phyloP scores from a whole-genome alignment of 2,329 filamentous ascomycete species.

The Tricladium varicosporioides region DNA sequence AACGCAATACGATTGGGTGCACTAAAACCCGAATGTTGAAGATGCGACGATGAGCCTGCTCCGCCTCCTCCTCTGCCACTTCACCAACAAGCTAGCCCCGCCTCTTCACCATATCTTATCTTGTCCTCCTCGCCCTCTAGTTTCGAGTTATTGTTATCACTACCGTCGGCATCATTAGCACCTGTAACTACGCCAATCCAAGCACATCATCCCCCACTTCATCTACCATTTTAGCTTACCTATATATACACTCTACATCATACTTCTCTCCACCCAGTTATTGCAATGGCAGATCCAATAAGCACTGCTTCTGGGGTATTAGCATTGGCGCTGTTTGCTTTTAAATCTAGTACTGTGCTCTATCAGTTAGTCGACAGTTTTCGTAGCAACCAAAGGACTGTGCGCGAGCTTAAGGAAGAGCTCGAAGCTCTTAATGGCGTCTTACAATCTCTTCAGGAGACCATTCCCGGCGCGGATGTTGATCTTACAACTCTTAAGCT shows the following conservation, averaged over 20 bases:
- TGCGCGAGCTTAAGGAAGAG: conserved; percentile 41
- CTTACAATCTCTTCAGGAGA: conserved; percentile 34
- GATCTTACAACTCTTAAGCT: conserved; percentile 35
- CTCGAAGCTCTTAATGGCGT: conserved; percentile 38
- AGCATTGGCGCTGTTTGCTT: conserved; percentile 37
- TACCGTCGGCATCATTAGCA: too few species aligned
- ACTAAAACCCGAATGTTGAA: too few species aligned
- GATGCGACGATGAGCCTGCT: too few species aligned
- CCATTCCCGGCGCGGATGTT: conserved; percentile 18
- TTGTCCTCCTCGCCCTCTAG: too few species aligned
- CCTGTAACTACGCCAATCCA: too few species aligned
- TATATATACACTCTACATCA: background rate
- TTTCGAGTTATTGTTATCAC: too few species aligned
- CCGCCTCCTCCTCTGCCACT: too few species aligned
- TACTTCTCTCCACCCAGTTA: background rate
- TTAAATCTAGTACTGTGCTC: conserved; percentile 38
- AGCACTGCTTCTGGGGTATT: conserved; percentile 38
- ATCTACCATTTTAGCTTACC: too few species aligned
- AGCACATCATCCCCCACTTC: too few species aligned
- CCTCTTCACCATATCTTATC: too few species aligned
- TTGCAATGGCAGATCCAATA: conserved; percentile 33
- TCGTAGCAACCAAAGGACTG: conserved; percentile 35
- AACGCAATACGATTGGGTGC: too few species aligned
- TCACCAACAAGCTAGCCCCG: too few species aligned
- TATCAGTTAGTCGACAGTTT: conserved; percentile 39